Base-by-base conservation (phyloP, 257 asterid genomes). In the Solanum microdontum region DNA sequence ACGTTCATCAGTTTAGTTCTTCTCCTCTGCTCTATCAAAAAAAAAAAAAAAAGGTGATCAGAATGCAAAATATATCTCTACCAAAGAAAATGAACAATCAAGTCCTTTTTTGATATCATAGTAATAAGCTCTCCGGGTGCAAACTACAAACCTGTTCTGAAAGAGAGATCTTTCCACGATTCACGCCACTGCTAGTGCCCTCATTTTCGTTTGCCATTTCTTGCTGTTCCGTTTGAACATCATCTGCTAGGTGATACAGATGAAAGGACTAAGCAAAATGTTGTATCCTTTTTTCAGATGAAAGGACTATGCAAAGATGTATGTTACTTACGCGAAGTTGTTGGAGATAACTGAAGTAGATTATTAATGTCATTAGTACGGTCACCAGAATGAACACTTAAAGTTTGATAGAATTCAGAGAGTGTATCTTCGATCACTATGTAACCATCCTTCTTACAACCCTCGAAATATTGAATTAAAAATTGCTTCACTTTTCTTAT, bases 11-110 rank as follows among this genome's bases (percentile, higher is more conserved):
- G 91, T 2, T 89, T 92, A 3, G 95, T 86, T 91, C 96, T 95
- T 89, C 93, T 93, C 94, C 98, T 94, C 97, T 95, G 94, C 36
- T 84, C 89, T 86, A 90, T 88, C 87, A 24, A 60, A n/a, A 21
- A 84, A 34, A 30, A 60, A n/a, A 55, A 32, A 12, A n/a, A n/a
- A 33, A 37, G 10, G 26, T 13, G 60, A 36, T 37, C 60, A 37
- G 73, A 60, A 33, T 36, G 37, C 66, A 43, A 26, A 79, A 80
- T 40, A 40, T 40, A 40, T 80, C 68, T 77, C 36, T 40, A 24
- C 84, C 48, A 34, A 33, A 32, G 37, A 73, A 0, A 17, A 33
- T 15, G 82, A 39, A 40, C 84, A 40, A 40, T 13, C 55, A 77
- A 79, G 84, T 79, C 64, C 8, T 26, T n/a, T 21, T 75, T 36